These are phyloP conservation scores for Avena eriantha DNA, from an alignment of 176 grass and related monocot genomes.

Conservation along the genomic window DNA sequence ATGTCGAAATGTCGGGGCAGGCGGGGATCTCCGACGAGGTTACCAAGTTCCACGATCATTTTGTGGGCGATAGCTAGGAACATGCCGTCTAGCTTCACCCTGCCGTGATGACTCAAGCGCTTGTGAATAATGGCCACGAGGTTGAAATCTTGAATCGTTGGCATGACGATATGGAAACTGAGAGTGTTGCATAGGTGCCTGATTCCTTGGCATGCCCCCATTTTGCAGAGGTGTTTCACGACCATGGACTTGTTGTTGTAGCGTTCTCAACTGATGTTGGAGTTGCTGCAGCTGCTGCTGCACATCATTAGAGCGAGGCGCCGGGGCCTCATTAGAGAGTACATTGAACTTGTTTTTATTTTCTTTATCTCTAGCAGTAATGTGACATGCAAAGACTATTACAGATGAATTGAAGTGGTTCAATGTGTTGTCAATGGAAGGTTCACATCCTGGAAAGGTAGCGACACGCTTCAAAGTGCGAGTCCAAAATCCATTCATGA, in stretches of 20 bases:
- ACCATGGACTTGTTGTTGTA: neutral
- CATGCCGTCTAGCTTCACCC: neutral
- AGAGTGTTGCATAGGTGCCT: neutral
- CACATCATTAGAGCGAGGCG: neutral
- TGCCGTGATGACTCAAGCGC: neutral
- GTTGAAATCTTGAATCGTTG: rapidly evolving
- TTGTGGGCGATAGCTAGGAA: neutral
- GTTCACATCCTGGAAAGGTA: neutral
- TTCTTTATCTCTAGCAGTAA: rapidly evolving
- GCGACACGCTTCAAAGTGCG: neutral
- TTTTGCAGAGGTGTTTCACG: neutral
- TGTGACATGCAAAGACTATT: neutral
- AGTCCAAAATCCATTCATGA: neutral
- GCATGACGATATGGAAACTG: neutral
- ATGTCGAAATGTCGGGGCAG: neutral
- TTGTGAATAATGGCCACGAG: neutral
- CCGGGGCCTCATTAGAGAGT: neutral
- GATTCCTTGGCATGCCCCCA: neutral
- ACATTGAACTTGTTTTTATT: neutral
- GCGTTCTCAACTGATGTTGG: neutral
- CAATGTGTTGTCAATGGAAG: neutral
- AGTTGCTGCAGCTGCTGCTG: slow-evolving; percentile 4
- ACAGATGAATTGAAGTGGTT: rapidly evolving
- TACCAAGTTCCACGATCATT: neutral
- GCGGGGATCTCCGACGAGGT: neutral